Base-by-base conservation (phyloP, 306 rosid species). In the Calophaca sinica region DNA sequence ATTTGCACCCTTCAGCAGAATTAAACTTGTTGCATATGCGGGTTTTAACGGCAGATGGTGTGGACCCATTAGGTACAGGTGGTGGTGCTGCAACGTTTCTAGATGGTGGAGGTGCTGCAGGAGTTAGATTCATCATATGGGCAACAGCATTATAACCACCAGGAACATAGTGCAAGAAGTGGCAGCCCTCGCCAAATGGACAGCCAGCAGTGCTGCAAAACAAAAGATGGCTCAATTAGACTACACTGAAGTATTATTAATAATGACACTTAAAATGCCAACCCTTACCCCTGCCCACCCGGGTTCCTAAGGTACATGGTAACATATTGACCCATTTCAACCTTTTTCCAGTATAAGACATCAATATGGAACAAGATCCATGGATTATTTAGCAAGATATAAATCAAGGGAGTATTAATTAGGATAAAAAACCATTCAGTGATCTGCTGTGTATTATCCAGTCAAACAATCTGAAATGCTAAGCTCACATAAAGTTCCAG, bases 111-210 rank as follows among this genome's bases (percentile, higher is more conserved):
- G 91, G 86, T 33, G 75, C 84, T 41, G 88, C 86, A 11, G 98
- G 91, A 5, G 89, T 65, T 36, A 92, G 65, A 87, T 90, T 89
- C 97, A 92, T 94, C 96, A 89, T 88, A 41, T 94, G 98, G 68
- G 99, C 91, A 73, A 90, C 96, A 8, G 91, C 88, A 81, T 92
- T 92, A 75, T 92, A 92, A 61, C 99, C 99, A 38, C 99, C 99
- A 42, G 96, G 93, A 66, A 94, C 90, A 70, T 85, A 76, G 83
- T 94, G 99, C 90, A 92, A 83, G 84, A 94, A 94, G 78, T 94
- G 99, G 79, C 99, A 94, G 39, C 91, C 70, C 83, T 94, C 99
- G 20, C 99, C 99, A 80, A 94, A 94, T 9, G 98, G 99, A 73
- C 98, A 94, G 31, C 99, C 99, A 67, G 97, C 76, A 58, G 96